These are phyloP conservation scores for Penicillium diatomitis DNA, from an alignment of 495 filamentous ascomycete species.

Conservation along the genomic window DNA sequence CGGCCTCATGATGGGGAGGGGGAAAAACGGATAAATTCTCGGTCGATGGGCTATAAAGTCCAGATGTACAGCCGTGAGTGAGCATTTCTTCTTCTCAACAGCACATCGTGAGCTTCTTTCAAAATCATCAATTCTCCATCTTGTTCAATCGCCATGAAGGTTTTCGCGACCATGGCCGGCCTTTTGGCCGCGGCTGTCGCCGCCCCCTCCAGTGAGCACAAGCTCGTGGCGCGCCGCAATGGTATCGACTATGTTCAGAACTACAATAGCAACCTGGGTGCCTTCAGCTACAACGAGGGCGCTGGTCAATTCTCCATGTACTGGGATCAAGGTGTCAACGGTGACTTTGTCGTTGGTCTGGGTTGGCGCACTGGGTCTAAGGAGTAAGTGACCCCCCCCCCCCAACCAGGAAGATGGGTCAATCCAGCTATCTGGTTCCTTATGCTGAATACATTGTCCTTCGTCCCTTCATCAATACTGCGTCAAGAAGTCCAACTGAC, in stretches of 20 bases:
- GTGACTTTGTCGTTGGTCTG: slow-evolving; percentile 8
- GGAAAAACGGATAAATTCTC: slow-evolving; percentile 8
- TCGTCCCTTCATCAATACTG: background rate
- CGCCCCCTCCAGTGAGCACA: slow-evolving; percentile 3
- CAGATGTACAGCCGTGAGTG: background rate
- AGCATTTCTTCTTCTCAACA: background rate
- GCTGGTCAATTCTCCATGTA: slow-evolving; percentile 9
- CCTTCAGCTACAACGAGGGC: slow-evolving; percentile 6
- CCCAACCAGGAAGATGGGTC: background rate
- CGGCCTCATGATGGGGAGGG: background rate
- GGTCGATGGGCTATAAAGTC: slow-evolving; percentile 3
- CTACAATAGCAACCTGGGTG: slow-evolving; percentile 10
- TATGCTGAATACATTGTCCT: too few relatives aligned
- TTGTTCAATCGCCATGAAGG: slow-evolving; percentile 6
- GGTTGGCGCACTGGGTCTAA: slow-evolving; percentile 7
- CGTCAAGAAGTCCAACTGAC: background rate
- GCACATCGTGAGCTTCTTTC: slow-evolving; percentile 2
- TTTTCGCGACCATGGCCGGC: slow-evolving; percentile 6
- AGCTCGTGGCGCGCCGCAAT: slow-evolving; percentile 2
- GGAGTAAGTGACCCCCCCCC: background rate
- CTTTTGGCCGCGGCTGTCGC: slow-evolving; percentile 6
- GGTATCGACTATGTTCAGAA: slow-evolving; percentile 10
- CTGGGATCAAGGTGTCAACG: slow-evolving; percentile 8
- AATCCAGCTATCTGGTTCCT: too few relatives aligned
- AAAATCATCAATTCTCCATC: slow-evolving; percentile 2